phyloP scores from a whole-genome alignment of 495 filamentous ascomycete genomes.

The Cladorrhinum samala region DNA sequence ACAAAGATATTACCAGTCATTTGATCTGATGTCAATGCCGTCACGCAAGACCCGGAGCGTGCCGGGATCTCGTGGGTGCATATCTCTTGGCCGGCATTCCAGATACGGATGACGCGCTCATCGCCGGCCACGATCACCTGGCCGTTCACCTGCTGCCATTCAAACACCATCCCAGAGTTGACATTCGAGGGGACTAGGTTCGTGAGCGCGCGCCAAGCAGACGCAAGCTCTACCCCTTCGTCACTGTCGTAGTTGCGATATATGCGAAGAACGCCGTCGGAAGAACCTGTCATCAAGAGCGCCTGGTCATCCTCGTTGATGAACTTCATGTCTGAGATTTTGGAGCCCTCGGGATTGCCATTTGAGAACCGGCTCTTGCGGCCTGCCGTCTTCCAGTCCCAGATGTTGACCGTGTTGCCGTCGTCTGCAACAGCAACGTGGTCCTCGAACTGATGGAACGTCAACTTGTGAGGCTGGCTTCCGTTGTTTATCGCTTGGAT shows the following conservation, averaged over 20 bases:
- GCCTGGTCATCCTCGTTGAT: conserved; percentile 99
- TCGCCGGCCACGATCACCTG: conserved; percentile 92
- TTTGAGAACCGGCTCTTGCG: conserved; percentile 85
- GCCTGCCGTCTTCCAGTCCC: conserved; percentile 78
- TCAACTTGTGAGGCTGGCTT: conserved; percentile 83
- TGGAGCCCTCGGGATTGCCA: conserved; percentile 82
- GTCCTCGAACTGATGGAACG: conserved; percentile 96
- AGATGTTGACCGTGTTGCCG: conserved; percentile 79
- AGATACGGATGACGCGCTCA: conserved; percentile 89
- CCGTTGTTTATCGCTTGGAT: conserved; percentile 76
- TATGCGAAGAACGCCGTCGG: conserved; percentile 89
- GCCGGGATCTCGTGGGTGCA: conserved; percentile 93
- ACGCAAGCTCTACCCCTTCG: conserved; percentile 73
- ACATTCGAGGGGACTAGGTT: conserved; percentile 87
- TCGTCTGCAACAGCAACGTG: conserved; percentile 93
- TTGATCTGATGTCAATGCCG: conserved; percentile 90
- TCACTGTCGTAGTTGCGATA: conserved; percentile 81
- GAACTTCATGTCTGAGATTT: conserved; percentile 89
- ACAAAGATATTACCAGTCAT: conserved; percentile 94
- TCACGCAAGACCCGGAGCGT: conserved; percentile 91
- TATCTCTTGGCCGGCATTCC: conserved; percentile 89
- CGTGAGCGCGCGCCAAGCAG: conserved; percentile 83
- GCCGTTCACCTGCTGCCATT: conserved; percentile 98
- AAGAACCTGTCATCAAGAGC: conserved; percentile 87
- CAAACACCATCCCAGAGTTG: conserved; percentile 91